Base-by-base conservation (phyloP, 1,284 basidiomycete genomes). In the Violaceomyces palustris region DNA sequence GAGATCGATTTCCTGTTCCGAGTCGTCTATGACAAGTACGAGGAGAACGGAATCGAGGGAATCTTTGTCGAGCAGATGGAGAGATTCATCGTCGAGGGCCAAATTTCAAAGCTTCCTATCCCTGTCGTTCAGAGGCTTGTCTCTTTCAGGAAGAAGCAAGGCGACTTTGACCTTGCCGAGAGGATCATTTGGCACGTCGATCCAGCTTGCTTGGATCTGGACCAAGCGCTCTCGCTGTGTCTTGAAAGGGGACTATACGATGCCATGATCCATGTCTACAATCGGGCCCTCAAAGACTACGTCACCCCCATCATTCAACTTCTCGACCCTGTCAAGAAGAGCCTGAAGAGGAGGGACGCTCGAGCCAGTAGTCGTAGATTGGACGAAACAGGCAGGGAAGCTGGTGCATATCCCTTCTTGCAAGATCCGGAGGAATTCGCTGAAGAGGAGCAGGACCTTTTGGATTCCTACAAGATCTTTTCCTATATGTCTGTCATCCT, bases 171-270 rank as follows among this genome's bases (percentile, higher is more conserved):
- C 38, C 78, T 83, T 3, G 87, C 88, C 1, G 91, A 98, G 72
- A 80, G 82, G 29, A 79, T 98, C 47, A 93, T 99, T 42, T 96
- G 91, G 88, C 89, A 94, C 71, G 88, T 97, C 48, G 87, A 96
- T 60, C 90, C 93, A 0, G 77, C 81, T 12, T 88, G 85, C 61
- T 77, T 99, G 46, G 94, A 99, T 69, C 84, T 97, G 72, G 87
- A 98, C 69, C 94, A 97, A 74, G 86, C 86, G 1, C 84, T 97
- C 50, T 80, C 76, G 14, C 78, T 99, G 4, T 98, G 94, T 68
- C 83, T 88, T 66, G 79, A 78, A 42, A 82, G 89, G 64, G 78
- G 80, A 23, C 80, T 98, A 2, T 96, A 91, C 77, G 93, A 97
- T 68, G 92, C 93, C 0, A 79, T 98, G 50, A 86, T 93, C 50